phyloP scores from a whole-genome alignment of 345 rosid genomes.

The Pistacia atlantica region DNA sequence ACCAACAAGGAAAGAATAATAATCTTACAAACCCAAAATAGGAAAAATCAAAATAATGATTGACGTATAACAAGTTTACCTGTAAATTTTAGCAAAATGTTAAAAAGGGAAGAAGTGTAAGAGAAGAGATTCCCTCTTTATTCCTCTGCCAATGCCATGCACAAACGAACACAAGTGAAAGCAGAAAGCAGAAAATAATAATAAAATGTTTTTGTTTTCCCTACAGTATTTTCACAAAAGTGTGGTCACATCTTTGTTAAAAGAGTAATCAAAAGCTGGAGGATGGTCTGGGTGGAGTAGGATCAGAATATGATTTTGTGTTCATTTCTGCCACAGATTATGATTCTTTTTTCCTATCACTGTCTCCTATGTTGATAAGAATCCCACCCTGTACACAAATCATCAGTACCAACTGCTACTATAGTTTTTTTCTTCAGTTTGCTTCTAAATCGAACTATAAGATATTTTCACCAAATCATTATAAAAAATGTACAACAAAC shows the following conservation, averaged over 20 bases:
- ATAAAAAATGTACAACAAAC: background rate
- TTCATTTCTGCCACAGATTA: conserved; percentile 18
- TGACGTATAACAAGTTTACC: conserved; percentile 34
- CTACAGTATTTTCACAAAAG: conserved; percentile 9
- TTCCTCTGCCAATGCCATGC: conserved; percentile 42
- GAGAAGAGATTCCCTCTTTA: conserved; percentile 45
- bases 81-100: conserved; percentile 21
- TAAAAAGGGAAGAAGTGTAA: conserved; percentile 35
- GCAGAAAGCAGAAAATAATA: background rate
- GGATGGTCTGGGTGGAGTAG: conserved; percentile 36
- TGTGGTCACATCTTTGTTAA: conserved; percentile 50
- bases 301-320: conserved; percentile 43
- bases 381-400: conserved; percentile 37
- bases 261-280: conserved; percentile 7
- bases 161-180: background rate
- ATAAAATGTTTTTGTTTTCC: background rate
- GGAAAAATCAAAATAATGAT: conserved; percentile 37
- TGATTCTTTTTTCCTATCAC: conserved; percentile 35
- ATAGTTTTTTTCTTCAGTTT: background rate
- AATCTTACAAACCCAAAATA: conserved; percentile 14
- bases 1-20: conserved; percentile 32
- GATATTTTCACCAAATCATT: background rate
- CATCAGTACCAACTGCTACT: conserved; percentile 24
- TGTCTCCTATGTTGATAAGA: conserved; percentile 50
- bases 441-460: background rate